Percentiles rank a stretch among this genome's conserved stretches.
Conservation (phyloP, 2,329 filamentous ascomycete species). For the Bipolaris zeicola region DNA sequence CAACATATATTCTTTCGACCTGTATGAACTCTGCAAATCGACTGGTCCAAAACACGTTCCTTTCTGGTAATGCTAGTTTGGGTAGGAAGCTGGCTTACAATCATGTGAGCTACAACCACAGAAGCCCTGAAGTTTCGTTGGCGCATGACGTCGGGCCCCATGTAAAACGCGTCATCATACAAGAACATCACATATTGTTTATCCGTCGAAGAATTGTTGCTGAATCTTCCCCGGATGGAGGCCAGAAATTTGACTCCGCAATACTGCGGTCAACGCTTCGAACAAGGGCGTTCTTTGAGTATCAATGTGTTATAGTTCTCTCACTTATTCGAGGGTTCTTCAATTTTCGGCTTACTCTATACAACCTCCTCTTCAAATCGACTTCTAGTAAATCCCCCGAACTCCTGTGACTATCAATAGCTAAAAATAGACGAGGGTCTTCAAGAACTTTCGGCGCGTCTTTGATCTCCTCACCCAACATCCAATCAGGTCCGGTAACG, state of each 20-base stretch:
- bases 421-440: no score
- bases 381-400: neutral
- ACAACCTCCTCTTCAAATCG: neutral
- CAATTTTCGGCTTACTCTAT: neutral
- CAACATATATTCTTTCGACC: neutral
- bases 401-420: no score
- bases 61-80: neutral
- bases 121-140: conserved; percentile 2
- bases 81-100: neutral
- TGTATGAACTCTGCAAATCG: neutral
- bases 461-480: neutral
- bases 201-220: neutral
- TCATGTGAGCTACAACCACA: neutral
- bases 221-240: neutral
- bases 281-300: neutral
- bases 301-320: neutral
- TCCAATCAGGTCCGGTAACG: neutral
- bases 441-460: neutral
- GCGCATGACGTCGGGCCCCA: conserved; percentile 10
- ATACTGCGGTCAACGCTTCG: neutral
- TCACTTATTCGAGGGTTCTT: neutral
- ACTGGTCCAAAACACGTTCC: neutral
- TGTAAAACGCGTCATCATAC: conserved; percentile 10
- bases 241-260: neutral
- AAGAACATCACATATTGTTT: neutral